Base-by-base conservation (phyloP, 2,329 filamentous ascomycete species). In the Colletotrichum sp. region DNA sequence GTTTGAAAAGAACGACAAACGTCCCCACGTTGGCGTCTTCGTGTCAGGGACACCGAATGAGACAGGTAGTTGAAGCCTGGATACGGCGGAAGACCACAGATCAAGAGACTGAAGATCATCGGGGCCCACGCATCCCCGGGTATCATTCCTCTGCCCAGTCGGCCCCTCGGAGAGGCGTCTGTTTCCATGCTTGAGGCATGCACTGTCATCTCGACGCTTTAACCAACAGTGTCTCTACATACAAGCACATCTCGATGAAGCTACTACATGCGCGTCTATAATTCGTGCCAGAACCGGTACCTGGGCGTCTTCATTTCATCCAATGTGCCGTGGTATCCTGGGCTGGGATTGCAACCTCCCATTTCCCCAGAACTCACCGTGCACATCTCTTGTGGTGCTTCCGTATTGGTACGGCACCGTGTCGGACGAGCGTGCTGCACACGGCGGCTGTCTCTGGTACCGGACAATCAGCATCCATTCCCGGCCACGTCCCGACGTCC, bases 31-130 rank as follows among this genome's bases (percentile, higher is more conserved):
- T 68, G 72, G 59, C 63, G 69, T 75, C 63, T 73, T 68, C 32
- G 32, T 64, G 57, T 57, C 69, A 73, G 64, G 73, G 36, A 72
- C 64, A 43, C 43, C 32, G 57, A 57, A 26, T 36, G 36, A 65
- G 64, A 68, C 52, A 52, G 30, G n/a, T n/a, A 39, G 43, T 30
- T n/a, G 12, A 12, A 48, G 57, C 21, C 34, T 68, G 57, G 28
- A 68, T 73, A 59, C 28, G 69, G 73, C 28, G 57, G 63, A 73
- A 64, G 70, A 73, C 64, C 63, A 73, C 61, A 68, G 72, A 68
- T 72, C 68, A 55, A 43, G 28, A 67, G 43, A 68, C 55, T 32
- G n/a, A 43, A 28, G 61, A 72, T 68, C 61, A 52, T 61, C 36
- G 21, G 52, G 28, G 7, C 13, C 12, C 14, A 61, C 30, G 12